A percentile compares a stretch with the other conserved stretches of the same genome.
Evolutionary conservation across 768 basidiomycete species (phyloP).

Genomic region (Neoboletus brunneissimus): DNA sequence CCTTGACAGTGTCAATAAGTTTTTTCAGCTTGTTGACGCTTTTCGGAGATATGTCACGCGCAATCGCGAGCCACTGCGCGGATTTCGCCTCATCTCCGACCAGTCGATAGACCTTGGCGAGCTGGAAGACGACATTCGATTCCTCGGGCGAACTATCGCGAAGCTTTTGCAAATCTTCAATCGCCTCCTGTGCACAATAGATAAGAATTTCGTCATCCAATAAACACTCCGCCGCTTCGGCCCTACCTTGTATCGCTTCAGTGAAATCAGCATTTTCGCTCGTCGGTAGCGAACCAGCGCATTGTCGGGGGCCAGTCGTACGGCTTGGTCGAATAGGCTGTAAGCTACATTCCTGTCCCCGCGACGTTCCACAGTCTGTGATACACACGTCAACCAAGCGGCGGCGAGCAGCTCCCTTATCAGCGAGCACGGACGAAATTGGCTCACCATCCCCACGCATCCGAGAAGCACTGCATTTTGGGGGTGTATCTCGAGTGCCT

Average conservation of each 20-base stretch:
- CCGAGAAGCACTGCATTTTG: constrained; percentile 93
- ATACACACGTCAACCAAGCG: constrained; percentile 15
- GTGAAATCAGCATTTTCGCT: constrained; percentile 84
- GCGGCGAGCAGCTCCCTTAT: constrained; percentile 16
- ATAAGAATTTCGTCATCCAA: constrained; percentile 20
- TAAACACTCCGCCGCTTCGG: constrained; percentile 21
- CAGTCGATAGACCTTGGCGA: constrained; percentile 87
- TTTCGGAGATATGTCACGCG: constrained; percentile 93
- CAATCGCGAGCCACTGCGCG: constrained; percentile 81
- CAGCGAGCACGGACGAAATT: constrained; percentile 9
- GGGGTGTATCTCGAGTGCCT: constrained; percentile 89
- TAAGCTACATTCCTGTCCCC: constrained; percentile 76
- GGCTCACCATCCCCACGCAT: constrained; percentile 92
- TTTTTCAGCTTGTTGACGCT: constrained; percentile 80
- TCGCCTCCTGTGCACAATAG: constrained; percentile 58
- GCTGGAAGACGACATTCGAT: constrained; percentile 94
- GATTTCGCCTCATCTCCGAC: constrained; percentile 77
- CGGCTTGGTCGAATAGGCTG: constrained; percentile 77
- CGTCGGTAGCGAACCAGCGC: constrained; percentile 92
- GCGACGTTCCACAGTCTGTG: constrained; percentile 84
- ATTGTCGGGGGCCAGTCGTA: constrained; percentile 77
- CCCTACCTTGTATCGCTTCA: constrained; percentile 78
- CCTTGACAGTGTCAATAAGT: constrained; percentile 66
- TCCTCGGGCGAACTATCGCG: constrained; percentile 87
- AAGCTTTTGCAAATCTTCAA: constrained; percentile 77